Base-by-base conservation (phyloP, 1,284 basidiomycete species). In the Cryptococcus amylolentus region DNA sequence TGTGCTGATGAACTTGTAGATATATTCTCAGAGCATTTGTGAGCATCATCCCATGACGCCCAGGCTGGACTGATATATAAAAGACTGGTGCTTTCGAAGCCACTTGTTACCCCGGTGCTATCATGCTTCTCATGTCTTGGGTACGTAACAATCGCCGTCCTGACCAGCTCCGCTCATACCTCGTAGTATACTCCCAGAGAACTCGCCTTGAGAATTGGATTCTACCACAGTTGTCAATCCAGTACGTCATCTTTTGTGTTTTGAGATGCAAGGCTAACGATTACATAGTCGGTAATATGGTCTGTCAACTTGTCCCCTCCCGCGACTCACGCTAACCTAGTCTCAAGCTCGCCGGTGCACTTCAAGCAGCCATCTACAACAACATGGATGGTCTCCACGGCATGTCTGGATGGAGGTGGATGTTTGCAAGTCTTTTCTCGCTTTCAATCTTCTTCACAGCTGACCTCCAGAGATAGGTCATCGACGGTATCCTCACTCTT, bases 401-500 rank as follows among this genome's bases (percentile, higher is more conserved):
- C 0, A 57, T 82, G 3, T 71, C 78, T 0, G 81, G 81, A 4
- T 83, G 81, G 81, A 75, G 78, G 67, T 83, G 70, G 70, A 68
- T 68, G 56, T 67, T 69, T 45, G 63, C 66, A 26, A 58, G 58
- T 62, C 26, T 13, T 40, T 39, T 3, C 27, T 6, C 31, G 37
- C 41, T 31, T 40, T 16, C 23, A 18, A 39, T 27, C 3, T 27
- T 18, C 13, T 49, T 49, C 28, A 51, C n/a, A 31, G 31, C 41
- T 49, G 23, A 27, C 10, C 13, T 44, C 23, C 23, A 23, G 23
- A 23, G 78, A 78, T 64, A 79, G 63, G 55, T 82, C 60, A 78
- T 82, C 55, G 79, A 82, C 64, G 80, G 78, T 0, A 75, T 81
- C 55, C 79, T 82, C 61, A 81, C 80, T 5, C 62, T 82, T 10